phyloP scores from a whole-genome alignment of 2,329 filamentous ascomycete species.

The Cytospora mali region DNA sequence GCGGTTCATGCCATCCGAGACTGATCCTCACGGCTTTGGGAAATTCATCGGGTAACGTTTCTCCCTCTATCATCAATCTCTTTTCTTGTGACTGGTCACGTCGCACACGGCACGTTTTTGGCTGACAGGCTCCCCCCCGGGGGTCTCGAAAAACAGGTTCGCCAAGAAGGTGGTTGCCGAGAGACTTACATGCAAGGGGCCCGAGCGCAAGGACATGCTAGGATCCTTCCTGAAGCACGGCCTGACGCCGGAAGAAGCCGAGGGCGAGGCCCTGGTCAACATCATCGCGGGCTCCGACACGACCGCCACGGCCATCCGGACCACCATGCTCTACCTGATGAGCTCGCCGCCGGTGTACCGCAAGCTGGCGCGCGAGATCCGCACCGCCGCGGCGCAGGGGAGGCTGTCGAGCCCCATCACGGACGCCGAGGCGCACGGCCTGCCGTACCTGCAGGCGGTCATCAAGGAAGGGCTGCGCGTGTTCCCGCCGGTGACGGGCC shows the following conservation, averaged over 20 bases:
- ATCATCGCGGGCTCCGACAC: slow-evolving; percentile 55
- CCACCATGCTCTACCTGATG: slow-evolving; percentile 50
- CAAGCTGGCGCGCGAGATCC: slow-evolving; percentile 47
- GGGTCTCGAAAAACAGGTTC: slow-evolving; percentile 13
- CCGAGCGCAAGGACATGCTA: slow-evolving; percentile 41
- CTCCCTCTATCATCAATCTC: background rate
- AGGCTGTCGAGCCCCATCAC: slow-evolving; percentile 38
- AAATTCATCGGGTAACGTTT: slow-evolving; percentile 24
- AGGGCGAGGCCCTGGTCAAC: slow-evolving; percentile 49
- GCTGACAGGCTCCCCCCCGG: slow-evolving; percentile 14
- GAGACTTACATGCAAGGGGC: slow-evolving; percentile 35
- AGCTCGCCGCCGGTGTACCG: slow-evolving; percentile 46
- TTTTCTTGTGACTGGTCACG: slow-evolving; percentile 2
- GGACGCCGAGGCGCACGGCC: slow-evolving; percentile 41
- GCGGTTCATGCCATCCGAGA: slow-evolving; percentile 28
- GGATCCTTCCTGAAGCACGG: slow-evolving; percentile 46
- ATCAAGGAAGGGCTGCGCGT: slow-evolving; percentile 53
- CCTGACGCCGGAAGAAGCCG: slow-evolving; percentile 41
- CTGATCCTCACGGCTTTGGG: slow-evolving; percentile 27
- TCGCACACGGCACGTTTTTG: background rate
- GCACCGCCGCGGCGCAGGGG: slow-evolving; percentile 39
- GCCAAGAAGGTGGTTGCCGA: slow-evolving; percentile 35
- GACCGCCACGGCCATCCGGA: slow-evolving; percentile 51
- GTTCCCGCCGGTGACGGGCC: slow-evolving; percentile 46
- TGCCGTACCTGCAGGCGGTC: slow-evolving; percentile 53